Base-by-base conservation (phyloP, 2,329 filamentous ascomycete genomes). In the Diaporthe sp. region DNA sequence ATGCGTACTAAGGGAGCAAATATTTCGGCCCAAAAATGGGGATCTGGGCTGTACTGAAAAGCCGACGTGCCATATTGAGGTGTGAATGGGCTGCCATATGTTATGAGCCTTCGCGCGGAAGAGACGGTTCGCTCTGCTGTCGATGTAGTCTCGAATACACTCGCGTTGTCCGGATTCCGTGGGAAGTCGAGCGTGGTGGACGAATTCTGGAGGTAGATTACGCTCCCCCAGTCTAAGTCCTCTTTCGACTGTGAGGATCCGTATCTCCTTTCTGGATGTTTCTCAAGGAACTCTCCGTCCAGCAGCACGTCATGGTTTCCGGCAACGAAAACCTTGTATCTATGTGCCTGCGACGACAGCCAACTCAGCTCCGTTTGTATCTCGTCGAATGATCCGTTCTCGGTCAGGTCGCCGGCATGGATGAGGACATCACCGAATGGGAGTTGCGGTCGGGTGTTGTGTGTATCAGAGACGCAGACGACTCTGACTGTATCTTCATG, bases 381-480 rank as follows among this genome's bases (percentile, higher is more conserved):
- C 75, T 87, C 85, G 0, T 77, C 77, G 70, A 83, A 81, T 0
- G 82, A 82, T 1, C 85, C 84, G 32, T 79, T 78, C 50, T 84
- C 78, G 0, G 82, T 85, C 25, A 86, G 79, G 73, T 86, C 83
- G 22, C 84, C 84, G 13, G 84, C 84, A 73, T 86, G 84, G 70
- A 86, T 80, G 8, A 86, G 81, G 4, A 86, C 77, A 73, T 86
- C 84, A 1, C 84, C 85, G 13, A 76, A 50, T 3, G 84, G 84
- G 8, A 85, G 74, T 7, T 73, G 71, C 0, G 82, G 82, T 39
- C 78, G 80, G 32, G 74, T 77, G 75, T 84, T 85, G 79, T 86
- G 84, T 1, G 84, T 86, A 76, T 86, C 84, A 15, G 84, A 85
- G 19, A 86, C 80, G 76, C 83, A 85, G 25, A 84, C 81, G 15